Evolutionary conservation across 2,329 filamentous ascomycete species (phyloP), one percentile per base, ranked within the genome.

Genomic region (Furcasterigmium furcatum): DNA sequence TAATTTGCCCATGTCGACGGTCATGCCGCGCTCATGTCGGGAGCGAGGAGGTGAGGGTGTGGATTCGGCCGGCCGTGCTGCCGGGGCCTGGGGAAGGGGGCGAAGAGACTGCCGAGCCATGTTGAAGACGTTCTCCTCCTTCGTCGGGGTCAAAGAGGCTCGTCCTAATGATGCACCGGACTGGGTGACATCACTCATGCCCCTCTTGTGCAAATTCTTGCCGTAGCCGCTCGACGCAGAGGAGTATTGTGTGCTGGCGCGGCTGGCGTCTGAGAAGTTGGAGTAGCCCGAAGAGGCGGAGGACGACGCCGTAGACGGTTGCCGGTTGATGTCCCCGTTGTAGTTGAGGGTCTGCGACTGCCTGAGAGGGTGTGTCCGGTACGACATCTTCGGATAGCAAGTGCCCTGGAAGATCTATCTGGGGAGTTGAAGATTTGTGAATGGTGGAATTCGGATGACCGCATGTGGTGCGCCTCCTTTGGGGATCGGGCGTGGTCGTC

Each of bases 91-190:
- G 4, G 85, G 80, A 7, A 91, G 74, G 20, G 87, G 87, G 41
- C 89, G 82, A 49, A 95, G 72, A 19, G 88, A 91, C 58, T 88
- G 86, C 44, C 90, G 85, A 49, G 87, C 79, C 54, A 77, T 85
- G 54, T 80, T 82, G 60, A 90, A 91, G 51, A 85, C 74, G 55
- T 80, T 82, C 27, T 82, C 80, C 50, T 66, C 63, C 47, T 64
- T 67, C 55, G 70, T 66, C 44, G 67, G 55, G 51, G 30, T 49
- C 39, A 18, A 45, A 35, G 32, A 44, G 38, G 48, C 49, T 42
- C 43, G 43, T 43, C 72, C 62, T 60, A 71, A 63, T 22, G 13
- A 22, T 13, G 36, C 36, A 25, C 22, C 20, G 20, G 82, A 76
- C 36, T 74, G 73, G 48, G 76, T 76, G 46, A 79, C 79, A 72